These are phyloP conservation scores for Aspergillus carbonarius DNA, from an alignment of 2,329 filamentous ascomycete species.

Conservation along the genomic window DNA sequence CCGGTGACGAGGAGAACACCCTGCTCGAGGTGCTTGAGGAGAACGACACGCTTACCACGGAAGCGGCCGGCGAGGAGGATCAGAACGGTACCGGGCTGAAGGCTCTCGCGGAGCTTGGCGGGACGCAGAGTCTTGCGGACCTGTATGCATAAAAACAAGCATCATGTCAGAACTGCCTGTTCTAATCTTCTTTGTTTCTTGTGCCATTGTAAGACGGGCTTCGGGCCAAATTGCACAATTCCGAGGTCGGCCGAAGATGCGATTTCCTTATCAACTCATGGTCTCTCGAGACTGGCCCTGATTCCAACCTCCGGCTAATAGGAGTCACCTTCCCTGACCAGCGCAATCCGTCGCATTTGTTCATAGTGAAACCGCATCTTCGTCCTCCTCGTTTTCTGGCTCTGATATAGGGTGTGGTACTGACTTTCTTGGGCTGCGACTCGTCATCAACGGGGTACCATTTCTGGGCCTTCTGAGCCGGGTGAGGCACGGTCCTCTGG, in stretches of 20 bases:
- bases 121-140: slow-evolving; percentile 91
- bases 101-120: slow-evolving; percentile 81
- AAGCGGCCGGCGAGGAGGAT: slow-evolving; percentile 99
- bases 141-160: slow-evolving; percentile 52
- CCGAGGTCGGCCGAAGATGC: slow-evolving; percentile 17
- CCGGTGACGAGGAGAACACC: slow-evolving; percentile 98
- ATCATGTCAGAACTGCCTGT: slow-evolving; percentile 24
- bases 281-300: slow-evolving; percentile 19
- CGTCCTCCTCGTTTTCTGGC: slow-evolving; percentile 13
- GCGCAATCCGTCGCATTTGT: slow-evolving; percentile 33
- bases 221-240: not conserved
- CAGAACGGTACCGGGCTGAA: slow-evolving; percentile 92
- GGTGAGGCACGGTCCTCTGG: slow-evolving; percentile 73
- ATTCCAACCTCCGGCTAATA: slow-evolving; percentile 10
- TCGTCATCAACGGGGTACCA: slow-evolving; percentile 98
- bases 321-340: slow-evolving; percentile 19
- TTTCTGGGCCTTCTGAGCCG: slow-evolving; percentile 92
- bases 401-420: slow-evolving; percentile 46
- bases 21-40: slow-evolving; percentile 96
- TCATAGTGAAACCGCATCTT: slow-evolving; percentile 28
- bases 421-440: slow-evolving; percentile 87
- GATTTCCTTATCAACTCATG: slow-evolving; percentile 24
- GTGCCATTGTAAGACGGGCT: not conserved
- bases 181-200: not conserved
- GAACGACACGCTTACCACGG: slow-evolving; percentile 99